Percentiles rank a stretch among this genome's conserved stretches.
Evolutionary conservation across 495 filamentous ascomycete genomes (phyloP).

Genomic region (Entonaema liquescens): DNA sequence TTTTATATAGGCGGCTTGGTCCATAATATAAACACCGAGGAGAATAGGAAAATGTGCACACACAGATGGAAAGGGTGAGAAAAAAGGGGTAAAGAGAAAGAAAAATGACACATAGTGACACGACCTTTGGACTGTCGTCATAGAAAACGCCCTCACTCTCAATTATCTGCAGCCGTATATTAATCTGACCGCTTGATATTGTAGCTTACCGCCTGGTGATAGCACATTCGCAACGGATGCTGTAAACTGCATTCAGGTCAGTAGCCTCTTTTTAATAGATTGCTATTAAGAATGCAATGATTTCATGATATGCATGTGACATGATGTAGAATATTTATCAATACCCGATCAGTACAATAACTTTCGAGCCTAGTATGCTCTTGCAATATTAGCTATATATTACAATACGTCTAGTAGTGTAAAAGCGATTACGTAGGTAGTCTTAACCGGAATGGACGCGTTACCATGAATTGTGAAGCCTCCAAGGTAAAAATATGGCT

Average conservation of each 20-base stretch:
- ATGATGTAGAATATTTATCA: background rate
- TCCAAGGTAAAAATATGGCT: too few species aligned
- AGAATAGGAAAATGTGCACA: background rate
- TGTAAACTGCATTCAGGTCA: too few species aligned
- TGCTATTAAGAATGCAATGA: too few species aligned
- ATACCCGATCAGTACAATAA: background rate
- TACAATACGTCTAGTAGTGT: background rate
- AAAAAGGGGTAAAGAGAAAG: background rate
- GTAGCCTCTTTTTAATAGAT: too few species aligned
- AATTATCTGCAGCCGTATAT: background rate
- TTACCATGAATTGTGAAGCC: too few species aligned
- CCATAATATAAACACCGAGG: background rate
- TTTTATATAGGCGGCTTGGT: background rate
- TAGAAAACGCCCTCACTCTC: background rate
- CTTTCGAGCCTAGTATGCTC: background rate
- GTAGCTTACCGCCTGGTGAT: background rate
- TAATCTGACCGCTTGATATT: background rate
- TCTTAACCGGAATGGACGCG: background rate
- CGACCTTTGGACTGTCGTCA: background rate
- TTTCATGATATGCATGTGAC: background rate
- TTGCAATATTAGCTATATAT: background rate
- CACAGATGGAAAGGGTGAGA: too few species aligned
- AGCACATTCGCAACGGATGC: background rate
- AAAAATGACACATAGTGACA: background rate
- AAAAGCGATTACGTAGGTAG: background rate